Conservation (phyloP, 2,329 filamentous ascomycete species). For the Dactylellina leptospora region DNA sequence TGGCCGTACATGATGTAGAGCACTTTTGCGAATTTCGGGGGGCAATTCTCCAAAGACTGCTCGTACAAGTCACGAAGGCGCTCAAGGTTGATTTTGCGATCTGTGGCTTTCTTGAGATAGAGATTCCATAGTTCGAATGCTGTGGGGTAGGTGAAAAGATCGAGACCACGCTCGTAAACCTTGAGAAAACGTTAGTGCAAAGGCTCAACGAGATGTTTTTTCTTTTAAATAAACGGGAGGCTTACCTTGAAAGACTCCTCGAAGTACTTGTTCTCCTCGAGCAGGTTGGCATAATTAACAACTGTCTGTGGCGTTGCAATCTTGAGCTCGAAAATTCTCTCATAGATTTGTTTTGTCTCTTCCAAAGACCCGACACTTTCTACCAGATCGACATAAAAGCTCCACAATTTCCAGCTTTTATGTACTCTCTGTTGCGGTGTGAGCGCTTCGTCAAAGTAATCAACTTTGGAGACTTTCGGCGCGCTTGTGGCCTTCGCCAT, state of each 20-base stretch:
- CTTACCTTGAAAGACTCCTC: slow-evolving; percentile 89
- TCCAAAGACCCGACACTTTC: slow-evolving; percentile 91
- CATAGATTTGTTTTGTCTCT: slow-evolving; percentile 92
- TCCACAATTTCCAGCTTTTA: slow-evolving; percentile 99
- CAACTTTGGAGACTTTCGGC: slow-evolving; percentile 97
- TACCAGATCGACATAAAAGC: slow-evolving; percentile 97
- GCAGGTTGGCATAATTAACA: slow-evolving; percentile 94
- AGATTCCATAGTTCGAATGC: slow-evolving; percentile 99
- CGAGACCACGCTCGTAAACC: slow-evolving; percentile 90
- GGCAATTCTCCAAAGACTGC: slow-evolving; percentile 92
- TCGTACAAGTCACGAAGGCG: slow-evolving; percentile 93
- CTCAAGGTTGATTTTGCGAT: slow-evolving; percentile 95
- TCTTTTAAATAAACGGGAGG: neutral
- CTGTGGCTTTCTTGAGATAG: slow-evolving; percentile 95
- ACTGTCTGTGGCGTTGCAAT: slow-evolving; percentile 98
- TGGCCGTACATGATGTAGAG: slow-evolving; percentile 99
- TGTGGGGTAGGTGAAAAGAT: slow-evolving; percentile 98
- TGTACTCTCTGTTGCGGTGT: slow-evolving; percentile 95
- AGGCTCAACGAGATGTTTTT: too few species aligned
- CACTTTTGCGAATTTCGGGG: slow-evolving; percentile 93
- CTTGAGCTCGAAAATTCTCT: slow-evolving; percentile 95
- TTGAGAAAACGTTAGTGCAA: slow-evolving; percentile 14
- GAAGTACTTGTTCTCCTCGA: slow-evolving; percentile 93
- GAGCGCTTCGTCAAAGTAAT: slow-evolving; percentile 95
- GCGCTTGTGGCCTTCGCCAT: slow-evolving; percentile 98